These are phyloP conservation scores for Crotalaria pallida DNA, from an alignment of 306 rosid genomes.

Conservation along the genomic window DNA sequence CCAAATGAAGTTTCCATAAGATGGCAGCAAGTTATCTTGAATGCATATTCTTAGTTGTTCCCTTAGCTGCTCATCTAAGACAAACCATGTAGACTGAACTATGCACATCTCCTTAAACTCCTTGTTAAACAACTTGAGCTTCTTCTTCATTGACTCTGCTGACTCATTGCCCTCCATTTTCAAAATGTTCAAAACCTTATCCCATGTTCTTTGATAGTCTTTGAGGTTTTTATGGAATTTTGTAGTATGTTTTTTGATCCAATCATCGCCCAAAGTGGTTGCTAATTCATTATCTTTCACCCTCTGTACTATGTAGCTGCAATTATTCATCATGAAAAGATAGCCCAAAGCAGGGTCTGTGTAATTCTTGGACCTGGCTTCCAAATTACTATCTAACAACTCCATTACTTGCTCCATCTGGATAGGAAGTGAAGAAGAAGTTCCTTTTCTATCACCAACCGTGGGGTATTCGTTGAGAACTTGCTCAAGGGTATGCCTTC, in stretches of 20 bases:
- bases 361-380: conserved; percentile 77
- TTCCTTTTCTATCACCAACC: too few species aligned
- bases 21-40: conserved; percentile 51
- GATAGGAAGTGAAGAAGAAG: too few species aligned
- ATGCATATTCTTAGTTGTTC: conserved; percentile 63
- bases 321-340: conserved; percentile 87
- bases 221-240: conserved; percentile 57
- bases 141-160: conserved; percentile 63
- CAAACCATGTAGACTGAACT: conserved; percentile 61
- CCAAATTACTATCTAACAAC: conserved; percentile 77
- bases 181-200: conserved; percentile 47
- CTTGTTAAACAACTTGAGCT: conserved; percentile 53
- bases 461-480: conserved; percentile 44
- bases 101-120: conserved; percentile 63
- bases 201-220: conserved; percentile 83
- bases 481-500: conserved; percentile 44
- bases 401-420: conserved; percentile 60
- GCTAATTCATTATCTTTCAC: conserved; percentile 70
- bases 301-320: conserved; percentile 75
- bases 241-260: conserved; percentile 74
- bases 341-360: conserved; percentile 59
- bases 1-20: conserved; percentile 56
- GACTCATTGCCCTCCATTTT: conserved; percentile 52
- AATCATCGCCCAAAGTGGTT: conserved; percentile 70
- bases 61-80: conserved; percentile 66